phyloP scores from a whole-genome alignment of 768 basidiomycete genomes.

The Leucosporidium yakuticum region DNA sequence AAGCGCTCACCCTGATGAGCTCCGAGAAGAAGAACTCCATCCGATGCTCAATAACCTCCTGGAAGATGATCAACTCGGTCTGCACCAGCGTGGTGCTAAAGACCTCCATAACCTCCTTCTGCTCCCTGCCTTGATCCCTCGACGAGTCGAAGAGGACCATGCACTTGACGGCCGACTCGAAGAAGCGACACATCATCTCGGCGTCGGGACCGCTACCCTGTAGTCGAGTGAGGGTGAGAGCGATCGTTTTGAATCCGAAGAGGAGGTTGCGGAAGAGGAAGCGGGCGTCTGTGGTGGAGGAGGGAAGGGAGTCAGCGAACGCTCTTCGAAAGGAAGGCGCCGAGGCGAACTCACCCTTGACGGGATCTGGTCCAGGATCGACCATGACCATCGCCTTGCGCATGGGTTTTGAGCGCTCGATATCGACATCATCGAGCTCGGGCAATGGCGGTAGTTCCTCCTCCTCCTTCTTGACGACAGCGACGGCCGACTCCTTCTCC shows the following conservation, averaged over 20 bases:
- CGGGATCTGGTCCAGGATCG: constrained; percentile 74
- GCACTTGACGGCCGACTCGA: constrained; percentile 74
- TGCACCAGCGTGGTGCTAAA: constrained; percentile 52
- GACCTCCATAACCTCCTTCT: constrained; percentile 77
- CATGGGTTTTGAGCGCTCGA: constrained; percentile 82
- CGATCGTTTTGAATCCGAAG: constrained; percentile 75
- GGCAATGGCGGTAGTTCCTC: constrained; percentile 23
- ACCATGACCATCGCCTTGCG: constrained; percentile 67
- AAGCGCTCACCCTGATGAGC: constrained; percentile 21
- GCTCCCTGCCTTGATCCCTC: constrained; percentile 50
- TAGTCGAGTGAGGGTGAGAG: constrained; percentile 69
- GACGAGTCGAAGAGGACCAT: constrained; percentile 70
- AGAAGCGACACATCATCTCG: constrained; percentile 76
- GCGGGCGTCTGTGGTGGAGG: constrained; percentile 60
- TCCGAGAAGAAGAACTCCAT: constrained; percentile 84
- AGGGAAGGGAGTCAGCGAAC: neutral
- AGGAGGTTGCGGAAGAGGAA: constrained; percentile 79
- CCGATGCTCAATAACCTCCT: constrained; percentile 91
- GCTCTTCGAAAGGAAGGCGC: neutral
- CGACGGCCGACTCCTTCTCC: constrained; percentile 4
- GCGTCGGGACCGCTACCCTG: constrained; percentile 73
- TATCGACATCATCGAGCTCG: constrained; percentile 56
- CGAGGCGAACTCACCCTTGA: constrained; percentile 57
- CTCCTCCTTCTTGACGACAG: constrained; percentile 9
- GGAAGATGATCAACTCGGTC: constrained; percentile 83